A percentile compares a stretch with the other conserved stretches of the same genome.
Conservation (phyloP, 495 filamentous ascomycete genomes). For the Hyaloscypha finlandica region DNA sequence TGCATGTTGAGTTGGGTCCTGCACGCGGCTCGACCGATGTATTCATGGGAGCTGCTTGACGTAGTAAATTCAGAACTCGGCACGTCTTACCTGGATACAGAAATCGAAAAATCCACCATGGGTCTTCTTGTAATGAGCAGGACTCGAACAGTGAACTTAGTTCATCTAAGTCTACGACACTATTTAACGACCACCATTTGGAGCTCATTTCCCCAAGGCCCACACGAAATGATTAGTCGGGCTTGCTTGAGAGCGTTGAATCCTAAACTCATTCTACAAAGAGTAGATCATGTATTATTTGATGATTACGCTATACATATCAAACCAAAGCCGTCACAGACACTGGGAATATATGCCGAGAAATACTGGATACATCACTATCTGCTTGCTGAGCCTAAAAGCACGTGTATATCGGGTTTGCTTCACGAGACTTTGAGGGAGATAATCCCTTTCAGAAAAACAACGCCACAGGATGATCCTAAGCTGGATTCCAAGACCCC, state of each 20-base stretch:
- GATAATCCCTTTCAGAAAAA: background rate
- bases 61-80: conserved; percentile 12
- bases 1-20: conserved; percentile 6
- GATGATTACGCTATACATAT: background rate
- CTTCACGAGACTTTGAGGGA: conserved; percentile 12
- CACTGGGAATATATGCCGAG: conserved; percentile 5
- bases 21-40: conserved; percentile 8
- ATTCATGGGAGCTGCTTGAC: conserved; percentile 5
- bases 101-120: conserved; percentile 6
- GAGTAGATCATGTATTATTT: background rate
- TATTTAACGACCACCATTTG: background rate
- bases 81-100: background rate
- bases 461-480: background rate
- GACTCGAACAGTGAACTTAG: conserved; percentile 6
- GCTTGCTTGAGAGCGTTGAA: conserved; percentile 3
- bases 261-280: conserved; percentile 5
- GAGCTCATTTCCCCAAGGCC: background rate
- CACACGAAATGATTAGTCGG: background rate
- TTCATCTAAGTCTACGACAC: conserved; percentile 4
- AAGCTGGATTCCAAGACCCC: background rate
- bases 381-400: conserved; percentile 7
- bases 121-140: conserved; percentile 8
- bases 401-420: background rate
- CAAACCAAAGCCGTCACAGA: background rate
- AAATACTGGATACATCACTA: conserved; percentile 9